phyloP scores from a whole-genome alignment of 352 stramenopile genomes.

The Globisporangium nunn region DNA sequence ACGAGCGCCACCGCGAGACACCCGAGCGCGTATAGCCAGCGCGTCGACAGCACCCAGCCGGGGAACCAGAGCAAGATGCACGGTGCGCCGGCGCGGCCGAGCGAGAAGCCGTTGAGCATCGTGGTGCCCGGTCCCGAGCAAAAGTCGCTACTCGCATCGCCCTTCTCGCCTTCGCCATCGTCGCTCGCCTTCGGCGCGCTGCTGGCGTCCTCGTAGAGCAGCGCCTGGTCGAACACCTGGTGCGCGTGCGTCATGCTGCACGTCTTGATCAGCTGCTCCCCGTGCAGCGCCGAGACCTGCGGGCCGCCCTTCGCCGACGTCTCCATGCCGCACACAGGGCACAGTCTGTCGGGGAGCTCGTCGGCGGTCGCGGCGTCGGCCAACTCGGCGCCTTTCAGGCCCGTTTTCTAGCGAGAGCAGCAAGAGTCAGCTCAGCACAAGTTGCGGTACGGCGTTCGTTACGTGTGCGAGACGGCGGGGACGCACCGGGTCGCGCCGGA shows the following conservation, averaged over 20 bases:
- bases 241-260: constrained; percentile 68
- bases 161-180: not conserved
- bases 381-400: constrained; percentile 35
- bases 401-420: constrained; percentile 18
- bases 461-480: not conserved
- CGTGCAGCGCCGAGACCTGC: constrained; percentile 45
- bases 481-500: constrained; percentile 41
- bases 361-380: constrained; percentile 3
- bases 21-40: constrained; percentile 39
- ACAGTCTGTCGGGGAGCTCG: constrained; percentile 24
- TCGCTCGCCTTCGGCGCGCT: not conserved
- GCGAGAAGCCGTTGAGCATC: constrained; percentile 70
- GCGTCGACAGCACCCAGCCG: constrained; percentile 58
- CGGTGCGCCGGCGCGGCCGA: constrained; percentile 24
- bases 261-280: constrained; percentile 53
- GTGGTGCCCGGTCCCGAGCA: constrained; percentile 58
- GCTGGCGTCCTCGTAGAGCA: constrained; percentile 27
- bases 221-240: constrained; percentile 45
- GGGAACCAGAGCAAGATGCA: constrained; percentile 73
- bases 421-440: not conserved
- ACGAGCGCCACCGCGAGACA: constrained; percentile 45
- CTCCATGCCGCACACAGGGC: constrained; percentile 69
- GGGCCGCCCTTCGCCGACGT: constrained; percentile 35
- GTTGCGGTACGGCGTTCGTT: too few species aligned
- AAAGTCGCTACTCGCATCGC: constrained; percentile 15